phyloP scores from a whole-genome alignment of 169 alveolate genomes.

The Theileria parva region DNA sequence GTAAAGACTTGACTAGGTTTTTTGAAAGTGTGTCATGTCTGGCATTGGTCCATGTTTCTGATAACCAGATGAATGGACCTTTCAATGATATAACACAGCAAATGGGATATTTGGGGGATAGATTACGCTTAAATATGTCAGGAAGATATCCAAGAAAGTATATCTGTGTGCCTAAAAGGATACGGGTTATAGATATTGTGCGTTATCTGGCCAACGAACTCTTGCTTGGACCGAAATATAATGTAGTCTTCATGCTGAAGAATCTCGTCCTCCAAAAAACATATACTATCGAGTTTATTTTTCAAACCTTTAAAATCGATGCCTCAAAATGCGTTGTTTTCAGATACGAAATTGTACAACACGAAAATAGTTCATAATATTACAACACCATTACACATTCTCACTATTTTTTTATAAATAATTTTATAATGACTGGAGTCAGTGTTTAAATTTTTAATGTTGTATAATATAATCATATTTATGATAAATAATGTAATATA shows the following conservation, averaged over 20 bases:
- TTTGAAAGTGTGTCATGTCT: conserved; percentile 20
- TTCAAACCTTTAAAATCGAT: conserved; percentile 21
- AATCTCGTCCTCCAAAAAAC: conserved; percentile 20
- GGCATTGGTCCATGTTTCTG: conserved; percentile 38
- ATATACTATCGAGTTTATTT: conserved; percentile 47
- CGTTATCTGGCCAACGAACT: background rate
- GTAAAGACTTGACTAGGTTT: background rate
- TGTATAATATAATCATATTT: background rate
- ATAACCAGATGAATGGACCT: background rate
- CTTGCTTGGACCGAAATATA: background rate
- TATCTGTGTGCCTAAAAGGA: conserved; percentile 35
- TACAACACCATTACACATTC: background rate
- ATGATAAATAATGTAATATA: background rate
- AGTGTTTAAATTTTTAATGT: background rate
- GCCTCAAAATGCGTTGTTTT: conserved; percentile 39
- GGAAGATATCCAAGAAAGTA: conserved; percentile 32
- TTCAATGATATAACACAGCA: background rate
- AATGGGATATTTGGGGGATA: background rate
- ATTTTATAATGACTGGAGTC: background rate
- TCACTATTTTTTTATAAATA: too few relatives aligned
- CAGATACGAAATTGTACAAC: conserved; percentile 21
- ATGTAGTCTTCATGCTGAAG: conserved; percentile 11
- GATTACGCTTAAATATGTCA: background rate
- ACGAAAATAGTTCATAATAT: background rate
- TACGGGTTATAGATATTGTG: conserved; percentile 16